A percentile compares a stretch with the other conserved stretches of the same genome.
These are phyloP conservation scores for Lactifluus rugatus DNA, from an alignment of 768 basidiomycete species.

Conservation along the genomic window DNA sequence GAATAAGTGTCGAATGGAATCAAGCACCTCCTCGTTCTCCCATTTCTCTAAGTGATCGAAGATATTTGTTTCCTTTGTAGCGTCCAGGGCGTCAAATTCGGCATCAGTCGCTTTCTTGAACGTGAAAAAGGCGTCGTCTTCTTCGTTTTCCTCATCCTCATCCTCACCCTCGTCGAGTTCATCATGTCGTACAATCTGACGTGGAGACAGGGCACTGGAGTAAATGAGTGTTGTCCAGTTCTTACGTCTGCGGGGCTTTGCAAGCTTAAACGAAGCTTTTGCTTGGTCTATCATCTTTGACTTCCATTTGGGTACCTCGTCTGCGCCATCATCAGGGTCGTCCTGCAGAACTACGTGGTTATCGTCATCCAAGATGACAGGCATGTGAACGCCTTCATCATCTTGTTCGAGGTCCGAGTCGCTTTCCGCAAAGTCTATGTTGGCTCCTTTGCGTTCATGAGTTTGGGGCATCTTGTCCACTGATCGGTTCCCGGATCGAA, in stretches of 20 bases:
- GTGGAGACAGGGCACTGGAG: conserved; percentile 52
- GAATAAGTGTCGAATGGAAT: conserved; percentile 80
- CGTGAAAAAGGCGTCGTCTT: conserved; percentile 70
- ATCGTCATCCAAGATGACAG: conserved; percentile 41
- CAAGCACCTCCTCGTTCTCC: conserved; percentile 78
- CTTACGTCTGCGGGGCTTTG: conserved; percentile 34
- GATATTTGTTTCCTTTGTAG: conserved; percentile 51
- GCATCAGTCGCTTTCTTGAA: conserved; percentile 29
- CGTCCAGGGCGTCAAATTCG: conserved; percentile 51
- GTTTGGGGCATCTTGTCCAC: conserved; percentile 23
- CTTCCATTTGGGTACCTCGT: conserved; percentile 68
- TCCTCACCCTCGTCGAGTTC: conserved; percentile 20
- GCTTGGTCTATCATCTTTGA: conserved; percentile 46
- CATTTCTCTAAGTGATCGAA: conserved; percentile 53
- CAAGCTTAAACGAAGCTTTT: conserved; percentile 35
- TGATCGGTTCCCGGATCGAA: conserved; percentile 14
- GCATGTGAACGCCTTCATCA: conserved; percentile 31
- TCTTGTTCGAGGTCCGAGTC: conserved; percentile 62
- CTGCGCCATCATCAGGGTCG: conserved; percentile 37
- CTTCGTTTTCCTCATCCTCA: conserved; percentile 40
- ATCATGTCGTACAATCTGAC: conserved; percentile 48
- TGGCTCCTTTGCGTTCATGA: conserved; percentile 30
- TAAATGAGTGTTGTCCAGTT: conserved; percentile 89
- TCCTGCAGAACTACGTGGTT: conserved; percentile 39
- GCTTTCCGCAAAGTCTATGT: conserved; percentile 64